Conservation (phyloP, 225 moss, liverwort and hornwort species). For the Pseudisothecium myosuroides region DNA sequence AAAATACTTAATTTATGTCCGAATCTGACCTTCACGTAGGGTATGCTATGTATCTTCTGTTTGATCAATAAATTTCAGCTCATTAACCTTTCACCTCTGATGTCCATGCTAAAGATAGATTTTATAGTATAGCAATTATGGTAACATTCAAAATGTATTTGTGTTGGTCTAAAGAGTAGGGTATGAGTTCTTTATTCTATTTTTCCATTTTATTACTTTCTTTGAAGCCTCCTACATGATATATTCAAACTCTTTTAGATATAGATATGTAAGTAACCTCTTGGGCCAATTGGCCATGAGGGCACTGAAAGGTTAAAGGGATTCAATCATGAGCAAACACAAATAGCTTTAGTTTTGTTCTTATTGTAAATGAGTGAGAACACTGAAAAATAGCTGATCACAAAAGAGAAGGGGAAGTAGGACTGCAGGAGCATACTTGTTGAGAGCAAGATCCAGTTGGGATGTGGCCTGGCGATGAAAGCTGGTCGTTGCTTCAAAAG, state of each 20-base stretch:
- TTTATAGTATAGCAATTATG: neutral
- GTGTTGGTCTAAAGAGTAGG: neutral
- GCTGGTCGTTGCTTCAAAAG: constrained; percentile 37
- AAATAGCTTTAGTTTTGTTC: neutral
- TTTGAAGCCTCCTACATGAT: neutral
- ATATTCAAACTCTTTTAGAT: neutral
- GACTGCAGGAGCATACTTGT: constrained; percentile 5
- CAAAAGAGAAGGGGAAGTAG: neutral
- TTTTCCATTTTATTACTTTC: neutral
- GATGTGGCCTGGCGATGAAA: constrained; percentile 50
- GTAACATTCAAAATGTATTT: neutral
- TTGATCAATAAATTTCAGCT: neutral
- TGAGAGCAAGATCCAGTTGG: constrained; percentile 40
- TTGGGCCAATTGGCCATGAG: too few relatives aligned
- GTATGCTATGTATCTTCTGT: neutral
- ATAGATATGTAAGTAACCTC: neutral
- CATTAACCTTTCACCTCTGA: neutral
- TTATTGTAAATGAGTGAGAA: neutral
- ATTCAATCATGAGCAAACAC: neutral
- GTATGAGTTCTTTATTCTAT: neutral
- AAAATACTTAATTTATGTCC: too few relatives aligned
- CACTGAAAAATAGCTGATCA: neutral
- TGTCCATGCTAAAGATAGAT: neutral
- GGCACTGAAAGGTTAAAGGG: neutral
- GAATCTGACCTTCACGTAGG: too few relatives aligned